phyloP scores from a whole-genome alignment of 495 filamentous ascomycete genomes.

The Annulohypoxylon bovei region DNA sequence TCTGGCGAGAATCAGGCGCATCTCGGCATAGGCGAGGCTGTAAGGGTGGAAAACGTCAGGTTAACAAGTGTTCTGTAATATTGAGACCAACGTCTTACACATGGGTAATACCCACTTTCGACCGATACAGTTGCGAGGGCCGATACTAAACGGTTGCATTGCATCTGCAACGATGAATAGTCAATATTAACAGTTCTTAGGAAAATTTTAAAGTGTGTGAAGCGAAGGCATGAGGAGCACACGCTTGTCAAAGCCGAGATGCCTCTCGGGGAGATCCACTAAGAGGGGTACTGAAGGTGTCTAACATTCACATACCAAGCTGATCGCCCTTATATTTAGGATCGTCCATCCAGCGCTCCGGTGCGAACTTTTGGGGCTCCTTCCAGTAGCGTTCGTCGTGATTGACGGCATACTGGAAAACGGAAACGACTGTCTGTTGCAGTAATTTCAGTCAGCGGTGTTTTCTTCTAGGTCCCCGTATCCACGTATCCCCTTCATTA shows the following conservation, averaged over 20 bases:
- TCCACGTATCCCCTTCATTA: too few species aligned
- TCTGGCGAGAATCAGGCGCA: conserved; percentile 54
- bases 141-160: conserved; percentile 62
- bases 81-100: too few species aligned
- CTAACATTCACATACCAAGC: not conserved
- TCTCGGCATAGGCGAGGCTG: conserved; percentile 48
- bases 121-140: conserved; percentile 67
- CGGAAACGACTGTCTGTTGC: not conserved
- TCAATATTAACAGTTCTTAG: not conserved
- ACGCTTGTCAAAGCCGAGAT: too few species aligned
- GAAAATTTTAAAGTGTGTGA: too few species aligned
- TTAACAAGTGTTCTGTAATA: not conserved
- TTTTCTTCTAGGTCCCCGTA: too few species aligned
- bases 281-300: not conserved
- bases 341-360: conserved; percentile 60
- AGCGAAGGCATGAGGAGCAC: too few species aligned
- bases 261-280: too few species aligned
- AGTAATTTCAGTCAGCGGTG: not conserved
- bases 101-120: conserved; percentile 56
- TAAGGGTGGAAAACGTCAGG: not conserved
- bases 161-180: conserved; percentile 39
- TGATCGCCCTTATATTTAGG: conserved; percentile 54
- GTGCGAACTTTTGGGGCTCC: conserved; percentile 57
- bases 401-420: conserved; percentile 61
- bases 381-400: conserved; percentile 52